phyloP scores from a whole-genome alignment of 1,139 yeast genomes.

The Saccharomyces hybrid region DNA sequence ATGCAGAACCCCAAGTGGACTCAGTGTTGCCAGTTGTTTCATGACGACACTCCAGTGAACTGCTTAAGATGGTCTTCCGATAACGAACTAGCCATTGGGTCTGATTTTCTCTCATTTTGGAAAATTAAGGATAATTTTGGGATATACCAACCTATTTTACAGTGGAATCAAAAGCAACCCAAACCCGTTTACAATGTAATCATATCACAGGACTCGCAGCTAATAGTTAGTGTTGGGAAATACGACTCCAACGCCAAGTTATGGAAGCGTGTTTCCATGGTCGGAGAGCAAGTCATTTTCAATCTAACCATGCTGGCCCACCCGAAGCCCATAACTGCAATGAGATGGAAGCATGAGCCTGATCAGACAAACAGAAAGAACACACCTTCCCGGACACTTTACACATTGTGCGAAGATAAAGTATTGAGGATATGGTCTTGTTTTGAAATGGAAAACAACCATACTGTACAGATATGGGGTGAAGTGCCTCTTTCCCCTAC shows the following conservation, averaged over 20 bases:
- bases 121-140: slow-evolving; percentile 44
- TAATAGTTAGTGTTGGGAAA: slow-evolving; percentile 56
- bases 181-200: slow-evolving; percentile 47
- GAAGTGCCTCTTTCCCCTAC: slow-evolving; percentile 39
- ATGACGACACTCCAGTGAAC: slow-evolving; percentile 38
- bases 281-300: slow-evolving; percentile 59
- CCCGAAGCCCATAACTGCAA: slow-evolving; percentile 47
- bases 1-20: slow-evolving; percentile 45
- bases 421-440: slow-evolving; percentile 67
- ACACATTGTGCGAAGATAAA: slow-evolving; percentile 51
- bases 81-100: slow-evolving; percentile 57
- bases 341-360: slow-evolving; percentile 44
- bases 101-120: slow-evolving; percentile 50
- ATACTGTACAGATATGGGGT: slow-evolving; percentile 56
- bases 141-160: slow-evolving; percentile 30
- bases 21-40: slow-evolving; percentile 32
- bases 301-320: slow-evolving; percentile 66
- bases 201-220: slow-evolving; percentile 57
- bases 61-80: slow-evolving; percentile 62
- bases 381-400: slow-evolving; percentile 33
- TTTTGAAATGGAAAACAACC: slow-evolving; percentile 51
- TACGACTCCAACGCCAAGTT: slow-evolving; percentile 64
- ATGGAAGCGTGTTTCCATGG: slow-evolving; percentile 67
- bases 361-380: slow-evolving; percentile 32
- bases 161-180: slow-evolving; percentile 55